Conservation (phyloP, 1,139 yeast species). For the Debaryomycetaceae sp. region DNA sequence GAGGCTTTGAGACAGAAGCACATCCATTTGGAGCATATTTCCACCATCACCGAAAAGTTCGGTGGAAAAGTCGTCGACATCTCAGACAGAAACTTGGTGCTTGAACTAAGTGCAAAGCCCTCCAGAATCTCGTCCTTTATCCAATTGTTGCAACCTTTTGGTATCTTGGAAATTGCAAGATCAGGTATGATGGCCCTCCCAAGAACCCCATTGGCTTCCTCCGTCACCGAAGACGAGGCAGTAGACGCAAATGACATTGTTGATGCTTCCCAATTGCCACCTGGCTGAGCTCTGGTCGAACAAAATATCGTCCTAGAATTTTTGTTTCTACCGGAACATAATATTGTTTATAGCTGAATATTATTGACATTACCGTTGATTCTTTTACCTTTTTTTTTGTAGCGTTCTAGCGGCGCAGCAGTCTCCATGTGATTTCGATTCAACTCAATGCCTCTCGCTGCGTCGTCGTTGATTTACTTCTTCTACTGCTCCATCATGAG, state of each 20-base stretch:
- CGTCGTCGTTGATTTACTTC: too few species aligned
- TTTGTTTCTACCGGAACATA: not conserved
- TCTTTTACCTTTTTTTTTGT: too few species aligned
- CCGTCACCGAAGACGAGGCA: slow-evolving; percentile 42
- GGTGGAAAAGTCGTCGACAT: slow-evolving; percentile 93
- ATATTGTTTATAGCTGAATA: not conserved
- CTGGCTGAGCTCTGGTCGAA: slow-evolving; percentile 55
- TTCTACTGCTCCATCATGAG: too few species aligned
- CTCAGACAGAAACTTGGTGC: slow-evolving; percentile 89
- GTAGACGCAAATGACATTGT: slow-evolving; percentile 68
- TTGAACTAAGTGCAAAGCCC: slow-evolving; percentile 93
- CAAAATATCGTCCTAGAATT: not conserved
- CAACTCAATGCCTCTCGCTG: too few species aligned
- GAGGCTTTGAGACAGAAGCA: slow-evolving; percentile 95
- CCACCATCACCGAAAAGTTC: slow-evolving; percentile 76
- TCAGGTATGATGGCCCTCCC: slow-evolving; percentile 99
- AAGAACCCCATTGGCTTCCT: slow-evolving; percentile 78
- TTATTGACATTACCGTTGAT: not conserved
- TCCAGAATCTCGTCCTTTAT: slow-evolving; percentile 82
- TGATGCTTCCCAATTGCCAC: slow-evolving; percentile 84
- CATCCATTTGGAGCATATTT: slow-evolving; percentile 79
- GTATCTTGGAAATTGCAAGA: slow-evolving; percentile 92
- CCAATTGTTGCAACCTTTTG: slow-evolving; percentile 90
- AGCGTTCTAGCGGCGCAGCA: too few species aligned
- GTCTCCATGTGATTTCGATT: too few species aligned